phyloP scores from a whole-genome alignment of 176 grass and related monocot species.

The Carex kokanica region DNA sequence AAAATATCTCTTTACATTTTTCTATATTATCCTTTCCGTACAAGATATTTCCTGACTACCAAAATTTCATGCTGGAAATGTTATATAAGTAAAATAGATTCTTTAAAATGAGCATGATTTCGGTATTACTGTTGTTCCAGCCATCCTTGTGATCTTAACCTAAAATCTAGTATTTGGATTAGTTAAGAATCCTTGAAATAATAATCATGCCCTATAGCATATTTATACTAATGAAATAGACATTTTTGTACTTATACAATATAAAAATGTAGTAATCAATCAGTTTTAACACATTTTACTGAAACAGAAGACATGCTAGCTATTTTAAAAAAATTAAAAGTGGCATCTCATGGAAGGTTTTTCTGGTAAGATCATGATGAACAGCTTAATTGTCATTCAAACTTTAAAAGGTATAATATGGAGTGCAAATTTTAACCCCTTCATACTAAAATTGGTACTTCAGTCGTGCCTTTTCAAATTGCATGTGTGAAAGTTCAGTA shows the following conservation, averaged over 20 bases:
- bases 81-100: not conserved
- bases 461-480: not conserved
- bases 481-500: not conserved
- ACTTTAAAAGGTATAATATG: not conserved
- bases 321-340: not conserved
- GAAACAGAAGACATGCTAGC: not conserved
- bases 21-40: not conserved
- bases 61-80: not conserved
- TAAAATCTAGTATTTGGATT: not conserved
- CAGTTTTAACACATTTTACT: not conserved
- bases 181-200: not conserved
- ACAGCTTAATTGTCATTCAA: not conserved
- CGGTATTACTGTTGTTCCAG: not conserved
- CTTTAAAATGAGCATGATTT: not conserved
- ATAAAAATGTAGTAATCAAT: not conserved
- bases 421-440: not conserved
- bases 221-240: not conserved
- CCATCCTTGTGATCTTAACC: not conserved
- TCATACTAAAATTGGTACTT: not conserved
- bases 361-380: not conserved
- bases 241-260: too few species aligned
- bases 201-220: not conserved
- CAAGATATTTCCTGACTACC: not conserved
- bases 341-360: not conserved
- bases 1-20: constrained; percentile 14